A percentile compares a stretch with the other conserved stretches of the same genome.
phyloP scores from a whole-genome alignment of 73 alveolate species.

The Tetrahymena borealis region DNA sequence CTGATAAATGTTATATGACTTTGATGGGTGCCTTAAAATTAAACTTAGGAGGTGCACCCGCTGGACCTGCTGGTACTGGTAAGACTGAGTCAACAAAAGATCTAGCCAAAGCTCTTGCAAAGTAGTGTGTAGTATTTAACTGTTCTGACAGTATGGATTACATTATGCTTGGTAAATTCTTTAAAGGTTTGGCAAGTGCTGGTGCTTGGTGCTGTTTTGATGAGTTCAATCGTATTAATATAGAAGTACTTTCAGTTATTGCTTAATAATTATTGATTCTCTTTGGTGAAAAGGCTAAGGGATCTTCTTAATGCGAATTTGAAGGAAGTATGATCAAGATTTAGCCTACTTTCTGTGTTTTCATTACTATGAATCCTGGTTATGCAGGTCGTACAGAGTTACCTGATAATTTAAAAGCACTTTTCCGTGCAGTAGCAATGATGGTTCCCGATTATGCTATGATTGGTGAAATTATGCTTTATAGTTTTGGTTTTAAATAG shows the following conservation, averaged over 20 bases:
- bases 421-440: conserved; percentile 95
- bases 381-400: conserved; percentile 98
- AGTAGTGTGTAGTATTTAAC: conserved; percentile 98
- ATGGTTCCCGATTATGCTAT: conserved; percentile 96
- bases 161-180: conserved; percentile 88
- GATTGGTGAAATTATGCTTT: conserved; percentile 94
- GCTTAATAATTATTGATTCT: conserved; percentile 86
- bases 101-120: conserved; percentile 97
- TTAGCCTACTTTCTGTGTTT: conserved; percentile 85
- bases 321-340: conserved; percentile 79
- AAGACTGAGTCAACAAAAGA: conserved; percentile 99
- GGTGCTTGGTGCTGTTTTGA: conserved; percentile 98
- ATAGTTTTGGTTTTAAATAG: conserved; percentile 85
- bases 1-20: conserved; percentile 96
- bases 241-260: conserved; percentile 81
- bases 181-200: conserved; percentile 92
- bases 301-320: conserved; percentile 56
- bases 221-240: conserved; percentile 96
- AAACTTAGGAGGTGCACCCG: conserved; percentile 97
- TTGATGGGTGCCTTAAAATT: conserved; percentile 94
- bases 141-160: conserved; percentile 98
- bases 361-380: conserved; percentile 97
- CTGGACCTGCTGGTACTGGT: conserved; percentile 99
- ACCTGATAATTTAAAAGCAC: conserved; percentile 90
- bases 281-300: conserved; percentile 84